Percentiles rank a stretch among this genome's conserved stretches.
Evolutionary conservation across 2,329 filamentous ascomycete genomes (phyloP).

Genomic region (Cryphonectria nitschkei): DNA sequence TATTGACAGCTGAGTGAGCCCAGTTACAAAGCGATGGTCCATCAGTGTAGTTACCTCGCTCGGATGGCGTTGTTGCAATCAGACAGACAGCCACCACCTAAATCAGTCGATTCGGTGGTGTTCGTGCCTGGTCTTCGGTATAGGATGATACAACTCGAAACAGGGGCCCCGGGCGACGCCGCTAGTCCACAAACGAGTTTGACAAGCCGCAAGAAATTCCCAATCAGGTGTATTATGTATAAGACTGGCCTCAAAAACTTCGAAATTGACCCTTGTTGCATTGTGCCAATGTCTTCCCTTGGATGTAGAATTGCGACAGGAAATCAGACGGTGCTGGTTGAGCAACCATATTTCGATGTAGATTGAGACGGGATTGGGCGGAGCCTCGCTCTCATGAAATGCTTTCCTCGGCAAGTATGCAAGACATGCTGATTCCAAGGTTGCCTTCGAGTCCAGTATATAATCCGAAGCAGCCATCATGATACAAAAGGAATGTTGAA

Average conservation of each 20-base stretch:
- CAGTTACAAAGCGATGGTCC: neutral
- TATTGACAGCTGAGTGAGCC: neutral
- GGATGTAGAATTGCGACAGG: neutral
- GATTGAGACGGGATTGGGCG: neutral
- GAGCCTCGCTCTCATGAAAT: neutral
- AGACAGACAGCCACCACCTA: neutral
- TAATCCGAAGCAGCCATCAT: neutral
- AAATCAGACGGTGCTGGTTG: neutral
- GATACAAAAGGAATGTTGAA: neutral
- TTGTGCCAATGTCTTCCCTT: neutral
- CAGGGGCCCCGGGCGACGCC: neutral
- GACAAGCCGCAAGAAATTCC: neutral
- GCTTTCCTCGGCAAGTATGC: neutral
- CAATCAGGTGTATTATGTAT: neutral
- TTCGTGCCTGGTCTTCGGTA: neutral
- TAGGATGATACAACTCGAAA: neutral
- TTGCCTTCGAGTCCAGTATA: neutral
- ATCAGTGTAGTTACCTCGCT: neutral
- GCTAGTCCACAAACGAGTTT: conserved; percentile 1
- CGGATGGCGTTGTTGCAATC: too few species aligned
- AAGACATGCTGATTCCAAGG: neutral
- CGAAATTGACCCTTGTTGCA: neutral
- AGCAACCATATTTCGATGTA: neutral
- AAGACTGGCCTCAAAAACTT: neutral
- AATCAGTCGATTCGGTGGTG: neutral